Base-by-base conservation (phyloP, 2,329 filamentous ascomycete genomes). In the Emmonsiellopsis sp. region DNA sequence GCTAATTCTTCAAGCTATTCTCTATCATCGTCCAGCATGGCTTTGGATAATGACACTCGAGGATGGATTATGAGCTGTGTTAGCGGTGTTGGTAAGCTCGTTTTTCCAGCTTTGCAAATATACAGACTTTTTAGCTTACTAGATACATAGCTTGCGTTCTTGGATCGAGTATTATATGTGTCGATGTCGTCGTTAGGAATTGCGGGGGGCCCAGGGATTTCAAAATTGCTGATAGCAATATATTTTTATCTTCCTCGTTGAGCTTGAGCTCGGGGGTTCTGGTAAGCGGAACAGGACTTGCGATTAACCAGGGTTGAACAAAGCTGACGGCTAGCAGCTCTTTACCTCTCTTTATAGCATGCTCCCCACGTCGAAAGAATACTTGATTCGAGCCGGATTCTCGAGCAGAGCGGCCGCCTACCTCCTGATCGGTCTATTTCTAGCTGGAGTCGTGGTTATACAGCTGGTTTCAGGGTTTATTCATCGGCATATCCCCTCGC, bases 181-280 rank as follows among this genome's bases (percentile, higher is more conserved):
- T 95, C 62, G 93, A 98, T 69, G 65, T 89, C 40, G 64, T 95
- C 52, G 76, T 95, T 49, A 84, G 84, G 54, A 77, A 79, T 50
- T 75, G 95, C 49, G 87, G 88, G 3, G 81, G 85, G 51, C 83
- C 86, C 70, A 82, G 78, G 62, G 78, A 84, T 65, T 98, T 97
- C 68, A 82, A 83, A 61, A 94, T 98, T 60, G 83, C 94, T 65
- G 87, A 95, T 57, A 96, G 88, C 71, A 92, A 88, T 73, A 77
- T 77, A 21, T 98, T 98, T 67, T 77, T 96, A 4, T 91, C 91
- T 0, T 83, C 84, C 21, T 96, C 92, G 0, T 73, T 97, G 56
- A 95, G 91, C 70, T 73, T 98, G 58, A 96, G 90, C 67, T 95
- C 95, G 61, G 92, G 93, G 43, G 91, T 97, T 45, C 95, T 98